Evolutionary conservation across 75 land plant genomes (phyloP).

Genomic region (Cunninghamia lanceolata): DNA sequence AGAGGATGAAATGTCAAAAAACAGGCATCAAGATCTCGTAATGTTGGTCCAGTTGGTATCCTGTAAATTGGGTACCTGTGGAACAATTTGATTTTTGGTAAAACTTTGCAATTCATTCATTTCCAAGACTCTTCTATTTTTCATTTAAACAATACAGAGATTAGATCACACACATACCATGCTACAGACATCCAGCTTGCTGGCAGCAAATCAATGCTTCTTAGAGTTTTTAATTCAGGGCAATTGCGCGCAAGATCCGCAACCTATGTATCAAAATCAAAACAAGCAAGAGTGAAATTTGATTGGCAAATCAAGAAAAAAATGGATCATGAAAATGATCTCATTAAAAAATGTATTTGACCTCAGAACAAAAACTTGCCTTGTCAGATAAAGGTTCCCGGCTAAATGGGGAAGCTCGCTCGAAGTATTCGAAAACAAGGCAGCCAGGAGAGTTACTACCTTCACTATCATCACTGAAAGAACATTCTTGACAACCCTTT

Average conservation of each 20-base stretch:
- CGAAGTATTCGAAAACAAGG: conserved; percentile 48
- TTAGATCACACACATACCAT: conserved; percentile 39
- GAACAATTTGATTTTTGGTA: background rate
- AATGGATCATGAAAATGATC: background rate
- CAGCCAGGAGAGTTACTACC: conserved; percentile 6
- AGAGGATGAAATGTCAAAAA: conserved; percentile 82
- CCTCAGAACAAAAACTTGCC: conserved; percentile 21
- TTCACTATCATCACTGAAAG: conserved; percentile 34
- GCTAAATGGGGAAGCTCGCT: conserved; percentile 36
- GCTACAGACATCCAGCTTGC: conserved; percentile 76
- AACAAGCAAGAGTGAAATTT: background rate
- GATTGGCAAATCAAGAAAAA: background rate
- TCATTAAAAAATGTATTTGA: background rate
- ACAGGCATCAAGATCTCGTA: conserved; percentile 79
- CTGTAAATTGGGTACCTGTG: conserved; percentile 94
- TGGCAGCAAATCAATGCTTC: conserved; percentile 66
- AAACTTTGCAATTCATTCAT: background rate
- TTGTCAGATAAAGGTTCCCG: conserved; percentile 62
- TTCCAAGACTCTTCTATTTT: background rate
- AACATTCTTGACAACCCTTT: conserved; percentile 15
- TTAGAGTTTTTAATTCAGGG: conserved; percentile 44
- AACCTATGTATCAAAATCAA: conserved; percentile 31
- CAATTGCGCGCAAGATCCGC: conserved; percentile 35
- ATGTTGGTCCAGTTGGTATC: conserved; percentile 86
- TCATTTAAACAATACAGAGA: background rate